Percentiles rank a stretch among this genome's conserved stretches.
Evolutionary conservation across 495 filamentous ascomycete genomes (phyloP).

Genomic region (Paragyromitra xinjiangensis): DNA sequence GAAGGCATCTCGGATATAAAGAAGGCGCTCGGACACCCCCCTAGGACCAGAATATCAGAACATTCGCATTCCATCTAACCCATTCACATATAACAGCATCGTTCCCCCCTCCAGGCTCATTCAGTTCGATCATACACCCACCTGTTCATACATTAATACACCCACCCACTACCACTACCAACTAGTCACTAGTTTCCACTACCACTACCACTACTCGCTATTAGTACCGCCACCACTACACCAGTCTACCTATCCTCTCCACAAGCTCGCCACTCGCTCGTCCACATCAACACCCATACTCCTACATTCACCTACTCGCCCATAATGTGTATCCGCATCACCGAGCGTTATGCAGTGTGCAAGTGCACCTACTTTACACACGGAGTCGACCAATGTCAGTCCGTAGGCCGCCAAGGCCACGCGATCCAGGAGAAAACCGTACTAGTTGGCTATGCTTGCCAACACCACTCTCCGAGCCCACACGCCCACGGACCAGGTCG

Average conservation of each 20-base stretch:
- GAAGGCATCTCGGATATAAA: conserved; percentile 51
- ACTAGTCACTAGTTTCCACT: conserved; percentile 1
- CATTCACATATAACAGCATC: conserved; percentile 52
- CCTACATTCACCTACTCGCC: not conserved
- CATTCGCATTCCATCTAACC: conserved; percentile 21
- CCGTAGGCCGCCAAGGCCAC: conserved; percentile 76
- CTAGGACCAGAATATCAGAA: conserved; percentile 34
- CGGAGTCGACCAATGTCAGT: conserved; percentile 77
- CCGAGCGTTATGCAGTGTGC: conserved; percentile 84
- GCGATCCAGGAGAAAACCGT: conserved; percentile 76
- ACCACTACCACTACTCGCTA: conserved; percentile 20
- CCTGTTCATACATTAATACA: conserved; percentile 17
- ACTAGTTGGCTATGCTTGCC: conserved; percentile 80
- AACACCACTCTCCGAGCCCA: conserved; percentile 57
- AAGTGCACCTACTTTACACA: conserved; percentile 85
- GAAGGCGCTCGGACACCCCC: conserved; percentile 46
- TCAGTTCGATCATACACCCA: conserved; percentile 33
- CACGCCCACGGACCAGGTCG: conserved; percentile 22
- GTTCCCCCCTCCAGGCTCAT: conserved; percentile 21
- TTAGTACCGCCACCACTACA: conserved; percentile 14
- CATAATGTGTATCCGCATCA: conserved; percentile 78
- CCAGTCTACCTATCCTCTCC: not conserved
- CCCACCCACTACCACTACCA: conserved; percentile 13
- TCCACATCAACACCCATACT: not conserved
- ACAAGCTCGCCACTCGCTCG: not conserved